Base-by-base conservation (phyloP, 2,329 filamentous ascomycete species). In the Neopestalotiopsis rosae region DNA sequence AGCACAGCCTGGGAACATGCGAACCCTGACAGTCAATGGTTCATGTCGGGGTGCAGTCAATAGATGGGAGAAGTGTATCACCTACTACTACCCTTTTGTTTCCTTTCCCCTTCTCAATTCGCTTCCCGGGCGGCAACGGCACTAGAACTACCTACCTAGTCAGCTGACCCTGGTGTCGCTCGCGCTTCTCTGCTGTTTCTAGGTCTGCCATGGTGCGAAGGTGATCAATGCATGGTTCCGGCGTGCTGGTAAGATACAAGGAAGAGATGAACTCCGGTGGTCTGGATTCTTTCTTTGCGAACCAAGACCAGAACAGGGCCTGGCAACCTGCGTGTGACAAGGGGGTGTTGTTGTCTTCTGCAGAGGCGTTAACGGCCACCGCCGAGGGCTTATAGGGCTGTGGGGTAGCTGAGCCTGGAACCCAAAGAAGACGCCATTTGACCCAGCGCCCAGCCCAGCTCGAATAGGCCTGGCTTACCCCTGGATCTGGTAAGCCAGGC, bases 1-100 rank as follows among this genome's bases (percentile, higher is more conserved):
- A n/a, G n/a, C 32, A 61, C 59, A 61, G 30, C 32, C 6, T 32
- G 59, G 59, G 32, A 61, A 42, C 1, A 61, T 61, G 59, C 59
- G 34, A 5, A 20, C 32, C n/a, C n/a, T 61, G 59, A 61, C 59
- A 38, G 5, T 13, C 34, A 17, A 61, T 17, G 13, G 34, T 38
- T 38, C 34, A 38, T 38, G 34, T 7, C 10, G 34, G 34, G 34
- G 10, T 28, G 24, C 24, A 38, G 34, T 38, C 34, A 38, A 38
- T 38, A 38, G 34, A 38, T 38, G 34, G 34, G 10, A 32, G 30
- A 17, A 14, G 5, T 17, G 32, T 34, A n/a, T n/a, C 13, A 30
- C 6, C 30, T n/a, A 61, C 34, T 12, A 38, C 13, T 20, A 13
- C 14, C 32, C 6, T 34, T 28, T 3, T 3, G 1, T 24, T 24